phyloP scores from a whole-genome alignment of 768 basidiomycete genomes.

The Lanmaoa pseudosensibilis region DNA sequence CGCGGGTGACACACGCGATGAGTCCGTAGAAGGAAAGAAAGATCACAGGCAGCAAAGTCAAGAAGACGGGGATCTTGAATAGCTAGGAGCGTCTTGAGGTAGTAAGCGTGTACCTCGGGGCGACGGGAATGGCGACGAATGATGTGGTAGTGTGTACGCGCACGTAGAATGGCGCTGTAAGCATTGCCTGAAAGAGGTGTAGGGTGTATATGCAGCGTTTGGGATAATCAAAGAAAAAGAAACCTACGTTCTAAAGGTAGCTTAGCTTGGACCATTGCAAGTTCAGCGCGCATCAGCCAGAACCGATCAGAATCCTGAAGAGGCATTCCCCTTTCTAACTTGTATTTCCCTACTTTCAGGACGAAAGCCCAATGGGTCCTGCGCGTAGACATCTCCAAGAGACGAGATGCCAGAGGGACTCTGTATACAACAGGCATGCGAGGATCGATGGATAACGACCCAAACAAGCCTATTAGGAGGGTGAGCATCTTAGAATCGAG shows the following conservation, averaged over 20 bases:
- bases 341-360: conserved; percentile 45
- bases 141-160: conserved; percentile 41
- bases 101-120: conserved; percentile 48
- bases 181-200: conserved; percentile 15
- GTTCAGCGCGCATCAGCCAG: conserved; percentile 57
- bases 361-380: conserved; percentile 52
- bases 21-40: conserved; percentile 37
- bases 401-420: conserved; percentile 30
- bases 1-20: conserved; percentile 35
- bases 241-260: conserved; percentile 16
- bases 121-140: conserved; percentile 39
- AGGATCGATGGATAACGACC: conserved; percentile 44
- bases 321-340: conserved; percentile 35
- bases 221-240: neutral
- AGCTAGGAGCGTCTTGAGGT: conserved; percentile 42
- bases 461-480: conserved; percentile 48
- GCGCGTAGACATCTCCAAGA: conserved; percentile 18
- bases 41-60: conserved; percentile 32
- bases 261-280: conserved; percentile 31
- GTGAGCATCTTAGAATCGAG: conserved; percentile 40
- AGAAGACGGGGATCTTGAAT: conserved; percentile 28
- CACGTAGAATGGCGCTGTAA: conserved; percentile 28
- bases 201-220: conserved; percentile 5
- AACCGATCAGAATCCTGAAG: conserved; percentile 51
- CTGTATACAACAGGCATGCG: conserved; percentile 27